These are phyloP conservation scores for Scutellaria minor DNA, from an alignment of 257 asterid genomes.

Conservation along the genomic window DNA sequence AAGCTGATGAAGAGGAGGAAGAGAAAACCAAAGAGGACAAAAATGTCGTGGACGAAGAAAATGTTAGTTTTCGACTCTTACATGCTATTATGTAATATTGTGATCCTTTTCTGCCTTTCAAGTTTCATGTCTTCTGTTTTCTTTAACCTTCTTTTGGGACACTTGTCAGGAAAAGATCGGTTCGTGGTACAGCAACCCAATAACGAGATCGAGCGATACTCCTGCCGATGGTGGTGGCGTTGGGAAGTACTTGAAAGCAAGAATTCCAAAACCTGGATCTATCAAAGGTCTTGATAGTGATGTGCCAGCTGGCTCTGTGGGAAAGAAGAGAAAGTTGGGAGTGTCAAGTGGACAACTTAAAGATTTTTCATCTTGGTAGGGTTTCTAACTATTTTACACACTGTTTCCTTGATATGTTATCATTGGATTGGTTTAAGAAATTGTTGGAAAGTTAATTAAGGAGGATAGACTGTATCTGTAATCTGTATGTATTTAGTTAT, in stretches of 20 bases:
- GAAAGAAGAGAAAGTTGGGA: conserved; percentile 74
- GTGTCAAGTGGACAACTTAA: conserved; percentile 55
- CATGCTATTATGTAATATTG: conserved; percentile 8
- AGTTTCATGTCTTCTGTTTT: background rate
- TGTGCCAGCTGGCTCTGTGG: conserved; percentile 46
- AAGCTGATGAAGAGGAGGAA: conserved; percentile 80
- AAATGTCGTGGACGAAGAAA: conserved; percentile 67
- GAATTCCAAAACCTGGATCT: conserved; percentile 46
- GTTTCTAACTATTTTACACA: background rate
- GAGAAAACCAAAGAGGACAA: conserved; percentile 58
- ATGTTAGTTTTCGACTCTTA: conserved; percentile 52
- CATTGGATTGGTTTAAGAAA: background rate
- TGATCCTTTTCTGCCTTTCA: background rate
- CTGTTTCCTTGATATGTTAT: background rate
- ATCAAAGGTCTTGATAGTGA: conserved; percentile 45
- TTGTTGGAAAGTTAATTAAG: background rate
- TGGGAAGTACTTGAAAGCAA: conserved; percentile 76
- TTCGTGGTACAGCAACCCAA: conserved; percentile 95
- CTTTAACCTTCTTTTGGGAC: conserved; percentile 17
- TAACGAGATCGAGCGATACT: conserved; percentile 51
- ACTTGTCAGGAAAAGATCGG: conserved; percentile 82
- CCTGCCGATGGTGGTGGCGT: conserved; percentile 67
- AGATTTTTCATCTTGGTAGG: conserved; percentile 84
- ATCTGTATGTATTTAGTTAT: background rate
- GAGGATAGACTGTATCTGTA: background rate